A percentile compares a stretch with the other conserved stretches of the same genome.
These are phyloP conservation scores for Leishmania guyanensis DNA, from an alignment of 208 protist species.

Conservation along the genomic window DNA sequence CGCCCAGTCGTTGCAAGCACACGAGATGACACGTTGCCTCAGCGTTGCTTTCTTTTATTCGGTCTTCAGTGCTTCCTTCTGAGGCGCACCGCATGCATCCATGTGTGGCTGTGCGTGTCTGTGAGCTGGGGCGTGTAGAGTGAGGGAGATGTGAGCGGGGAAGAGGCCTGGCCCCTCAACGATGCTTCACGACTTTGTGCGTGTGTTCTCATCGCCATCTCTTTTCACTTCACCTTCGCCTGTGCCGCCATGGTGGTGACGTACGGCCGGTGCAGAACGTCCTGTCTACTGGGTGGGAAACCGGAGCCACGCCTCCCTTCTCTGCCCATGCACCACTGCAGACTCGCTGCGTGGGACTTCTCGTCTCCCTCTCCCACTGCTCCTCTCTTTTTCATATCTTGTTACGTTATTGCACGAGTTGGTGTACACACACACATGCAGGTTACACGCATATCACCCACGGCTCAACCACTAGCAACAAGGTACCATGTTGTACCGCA, in stretches of 20 bases:
- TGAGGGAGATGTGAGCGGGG: background rate
- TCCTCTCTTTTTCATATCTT: background rate
- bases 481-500: conserved; percentile 39
- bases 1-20: background rate
- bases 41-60: background rate
- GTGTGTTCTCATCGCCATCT: background rate
- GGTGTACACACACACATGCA: conserved; percentile 1
- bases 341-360: background rate
- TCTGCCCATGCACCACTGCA: background rate
- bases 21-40: background rate
- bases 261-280: background rate
- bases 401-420: background rate
- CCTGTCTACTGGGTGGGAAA: background rate
- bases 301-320: background rate
- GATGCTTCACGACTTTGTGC: background rate
- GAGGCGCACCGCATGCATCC: background rate
- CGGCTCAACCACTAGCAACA: background rate
- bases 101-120: background rate
- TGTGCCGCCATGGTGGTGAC: background rate
- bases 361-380: background rate
- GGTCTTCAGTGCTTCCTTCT: background rate
- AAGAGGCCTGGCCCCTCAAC: background rate
- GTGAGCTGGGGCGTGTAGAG: background rate
- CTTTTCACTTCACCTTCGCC: background rate
- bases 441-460: background rate